phyloP scores from a whole-genome alignment of 2,329 filamentous ascomycete genomes.

The Diaporthe australafricana region DNA sequence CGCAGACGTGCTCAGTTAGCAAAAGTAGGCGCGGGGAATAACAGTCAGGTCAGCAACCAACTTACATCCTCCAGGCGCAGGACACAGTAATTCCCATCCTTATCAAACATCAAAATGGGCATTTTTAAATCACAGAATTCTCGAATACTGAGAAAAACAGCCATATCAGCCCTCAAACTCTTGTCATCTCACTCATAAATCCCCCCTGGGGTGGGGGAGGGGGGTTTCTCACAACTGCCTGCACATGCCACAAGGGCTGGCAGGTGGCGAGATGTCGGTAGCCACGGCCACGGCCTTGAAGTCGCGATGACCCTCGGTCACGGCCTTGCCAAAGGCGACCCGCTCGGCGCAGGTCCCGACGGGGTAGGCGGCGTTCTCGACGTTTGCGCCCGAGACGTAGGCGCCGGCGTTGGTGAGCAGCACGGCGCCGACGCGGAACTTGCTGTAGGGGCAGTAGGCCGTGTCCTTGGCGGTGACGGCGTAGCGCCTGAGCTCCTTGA shows the following conservation, averaged over 20 bases:
- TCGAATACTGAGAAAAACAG: conserved; percentile 67
- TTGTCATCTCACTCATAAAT: not conserved
- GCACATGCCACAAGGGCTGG: conserved; percentile 94
- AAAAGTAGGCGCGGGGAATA: not conserved
- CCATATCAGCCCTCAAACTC: conserved; percentile 27
- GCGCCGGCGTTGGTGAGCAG: conserved; percentile 66
- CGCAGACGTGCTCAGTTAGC: conserved; percentile 29
- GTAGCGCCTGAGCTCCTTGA: conserved; percentile 70
- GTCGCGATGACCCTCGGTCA: conserved; percentile 66
- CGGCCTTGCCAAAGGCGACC: conserved; percentile 85
- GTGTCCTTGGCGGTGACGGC: conserved; percentile 78
- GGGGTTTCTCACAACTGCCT: conserved; percentile 79
- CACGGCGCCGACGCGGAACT: conserved; percentile 89
- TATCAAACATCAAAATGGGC: conserved; percentile 94
- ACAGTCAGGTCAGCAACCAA: conserved; percentile 21
- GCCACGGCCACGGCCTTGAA: conserved; percentile 88
- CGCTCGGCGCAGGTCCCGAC: conserved; percentile 97
- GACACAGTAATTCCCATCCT: conserved; percentile 78
- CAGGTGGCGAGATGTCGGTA: conserved; percentile 78
- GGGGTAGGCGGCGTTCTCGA: conserved; percentile 94
- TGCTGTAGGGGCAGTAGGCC: conserved; percentile 94
- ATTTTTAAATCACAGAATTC: conserved; percentile 78
- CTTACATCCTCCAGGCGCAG: conserved; percentile 75
- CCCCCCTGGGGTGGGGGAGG: too few species aligned
- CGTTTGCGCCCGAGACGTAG: conserved; percentile 82